A percentile compares a stretch with the other conserved stretches of the same genome.
Evolutionary conservation across 768 basidiomycete species (phyloP).

Genomic region (Lepiota subincarnata): DNA sequence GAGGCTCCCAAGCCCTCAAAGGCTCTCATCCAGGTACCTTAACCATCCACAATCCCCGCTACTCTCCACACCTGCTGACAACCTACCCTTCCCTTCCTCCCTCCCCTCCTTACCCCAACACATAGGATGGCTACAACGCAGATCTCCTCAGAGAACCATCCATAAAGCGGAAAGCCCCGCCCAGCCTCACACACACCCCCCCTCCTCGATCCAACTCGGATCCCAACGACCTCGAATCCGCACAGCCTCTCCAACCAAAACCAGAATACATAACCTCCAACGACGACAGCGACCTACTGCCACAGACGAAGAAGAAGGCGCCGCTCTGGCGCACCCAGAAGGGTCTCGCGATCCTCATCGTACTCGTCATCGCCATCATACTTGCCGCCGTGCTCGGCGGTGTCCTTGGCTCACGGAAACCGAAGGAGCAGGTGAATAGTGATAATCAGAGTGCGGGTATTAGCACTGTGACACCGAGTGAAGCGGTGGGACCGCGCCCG

Average conservation of each 20-base stretch:
- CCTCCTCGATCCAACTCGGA: conserved; percentile 16
- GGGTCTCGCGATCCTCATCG: conserved; percentile 1
- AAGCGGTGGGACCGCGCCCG: no score
- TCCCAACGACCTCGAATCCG: conserved; percentile 10
- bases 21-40: conserved; percentile 8
- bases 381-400: conserved; percentile 53
- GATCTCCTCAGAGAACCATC: conserved; percentile 20
- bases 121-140: conserved; percentile 24
- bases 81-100: no score
- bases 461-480: no score
- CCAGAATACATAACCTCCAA: conserved; percentile 28
- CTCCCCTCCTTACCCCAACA: no score
- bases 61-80: neutral
- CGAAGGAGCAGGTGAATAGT: neutral
- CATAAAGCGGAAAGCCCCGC: neutral
- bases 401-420: conserved; percentile 45
- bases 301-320: conserved; percentile 45
- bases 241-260: conserved; percentile 15
- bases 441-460: no score
- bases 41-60: neutral
- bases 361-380: conserved; percentile 20
- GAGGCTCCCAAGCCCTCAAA: conserved; percentile 6
- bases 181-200: conserved; percentile 8
- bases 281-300: conserved; percentile 27
- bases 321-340: conserved; percentile 5